Percentiles rank a stretch among this genome's conserved stretches.
Conservation (phyloP, 1,139 yeast genomes). For the Geotrichum cucujoidarum region DNA sequence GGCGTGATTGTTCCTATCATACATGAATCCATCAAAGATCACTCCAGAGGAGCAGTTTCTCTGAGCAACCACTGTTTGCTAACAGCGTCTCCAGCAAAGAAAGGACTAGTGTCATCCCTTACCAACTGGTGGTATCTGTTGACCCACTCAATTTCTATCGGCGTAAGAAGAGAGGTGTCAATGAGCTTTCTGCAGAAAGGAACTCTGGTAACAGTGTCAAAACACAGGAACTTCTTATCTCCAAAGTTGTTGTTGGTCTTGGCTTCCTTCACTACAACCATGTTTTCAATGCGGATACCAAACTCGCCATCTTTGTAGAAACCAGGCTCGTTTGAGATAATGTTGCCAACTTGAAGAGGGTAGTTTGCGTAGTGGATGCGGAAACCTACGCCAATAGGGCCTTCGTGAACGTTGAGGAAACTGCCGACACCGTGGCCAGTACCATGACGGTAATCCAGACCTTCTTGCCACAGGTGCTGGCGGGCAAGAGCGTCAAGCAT, state of each 20-base stretch:
- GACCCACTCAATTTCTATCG: slow-evolving; percentile 61
- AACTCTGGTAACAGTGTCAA: slow-evolving; percentile 82
- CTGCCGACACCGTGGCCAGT: slow-evolving; percentile 98
- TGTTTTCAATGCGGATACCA: slow-evolving; percentile 89
- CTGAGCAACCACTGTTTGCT: slow-evolving; percentile 12
- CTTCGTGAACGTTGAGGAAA: slow-evolving; percentile 90
- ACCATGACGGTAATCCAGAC: slow-evolving; percentile 91
- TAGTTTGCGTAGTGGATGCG: slow-evolving; percentile 37
- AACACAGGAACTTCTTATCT: slow-evolving; percentile 60
- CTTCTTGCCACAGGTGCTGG: slow-evolving; percentile 79
- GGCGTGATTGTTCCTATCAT: too few relatives aligned
- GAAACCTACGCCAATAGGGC: slow-evolving; percentile 89
- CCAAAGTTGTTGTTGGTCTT: slow-evolving; percentile 40
- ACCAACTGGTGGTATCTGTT: slow-evolving; percentile 63
- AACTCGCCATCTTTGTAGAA: slow-evolving; percentile 87
- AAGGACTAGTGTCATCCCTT: slow-evolving; percentile 51
- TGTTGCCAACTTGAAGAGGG: slow-evolving; percentile 63
- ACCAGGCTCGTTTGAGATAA: slow-evolving; percentile 93
- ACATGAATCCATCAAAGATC: background rate
- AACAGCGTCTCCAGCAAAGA: slow-evolving; percentile 47
- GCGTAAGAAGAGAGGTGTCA: slow-evolving; percentile 51
- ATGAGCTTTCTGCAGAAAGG: slow-evolving; percentile 76
- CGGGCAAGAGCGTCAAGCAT: slow-evolving; percentile 85
- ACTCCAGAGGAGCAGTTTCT: slow-evolving; percentile 12
- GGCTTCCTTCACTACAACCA: slow-evolving; percentile 56